Percentiles rank a stretch among this genome's conserved stretches.
These are phyloP conservation scores for Podosphaera leucotricha DNA, from an alignment of 2,329 filamentous ascomycete genomes.

Conservation along the genomic window DNA sequence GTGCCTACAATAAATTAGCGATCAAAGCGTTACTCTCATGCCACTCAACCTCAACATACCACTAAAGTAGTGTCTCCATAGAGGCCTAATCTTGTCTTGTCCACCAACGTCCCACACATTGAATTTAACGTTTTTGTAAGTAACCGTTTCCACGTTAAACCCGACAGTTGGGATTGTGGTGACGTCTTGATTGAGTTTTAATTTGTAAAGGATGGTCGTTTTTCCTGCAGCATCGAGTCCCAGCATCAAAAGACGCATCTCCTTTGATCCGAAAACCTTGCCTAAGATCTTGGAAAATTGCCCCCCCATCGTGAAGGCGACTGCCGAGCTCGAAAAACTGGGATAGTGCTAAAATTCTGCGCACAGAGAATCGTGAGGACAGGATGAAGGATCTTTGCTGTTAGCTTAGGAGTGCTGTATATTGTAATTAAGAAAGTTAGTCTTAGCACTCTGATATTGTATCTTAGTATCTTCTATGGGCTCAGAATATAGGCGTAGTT, in stretches of 20 bases:
- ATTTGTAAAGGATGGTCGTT: slow-evolving; percentile 97
- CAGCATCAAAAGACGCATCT: slow-evolving; percentile 97
- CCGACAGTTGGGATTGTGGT: slow-evolving; percentile 96
- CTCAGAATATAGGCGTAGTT: neutral
- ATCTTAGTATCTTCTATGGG: neutral
- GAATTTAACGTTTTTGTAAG: slow-evolving; percentile 99
- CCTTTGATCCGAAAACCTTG: slow-evolving; percentile 97
- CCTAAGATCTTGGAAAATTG: slow-evolving; percentile 91
- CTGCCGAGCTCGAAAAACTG: neutral
- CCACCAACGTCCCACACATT: slow-evolving; percentile 98
- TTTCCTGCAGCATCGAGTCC: slow-evolving; percentile 96
- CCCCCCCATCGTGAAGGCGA: slow-evolving; percentile 49
- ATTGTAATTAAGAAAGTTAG: no score
- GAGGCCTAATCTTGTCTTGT: slow-evolving; percentile 92
- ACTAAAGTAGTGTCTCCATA: slow-evolving; percentile 95
- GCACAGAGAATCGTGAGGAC: neutral
- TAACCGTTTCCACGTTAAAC: slow-evolving; percentile 97
- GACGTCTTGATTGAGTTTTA: slow-evolving; percentile 94
- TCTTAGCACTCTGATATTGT: no score
- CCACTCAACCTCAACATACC: slow-evolving; percentile 23
- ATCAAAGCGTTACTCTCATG: neutral
- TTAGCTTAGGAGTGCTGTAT: neutral
- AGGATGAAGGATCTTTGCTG: neutral
- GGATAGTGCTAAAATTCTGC: neutral
- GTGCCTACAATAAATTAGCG: slow-evolving; percentile 35